Conservation (phyloP, 352 stramenopile species). For the Globisporangium paddicum region DNA sequence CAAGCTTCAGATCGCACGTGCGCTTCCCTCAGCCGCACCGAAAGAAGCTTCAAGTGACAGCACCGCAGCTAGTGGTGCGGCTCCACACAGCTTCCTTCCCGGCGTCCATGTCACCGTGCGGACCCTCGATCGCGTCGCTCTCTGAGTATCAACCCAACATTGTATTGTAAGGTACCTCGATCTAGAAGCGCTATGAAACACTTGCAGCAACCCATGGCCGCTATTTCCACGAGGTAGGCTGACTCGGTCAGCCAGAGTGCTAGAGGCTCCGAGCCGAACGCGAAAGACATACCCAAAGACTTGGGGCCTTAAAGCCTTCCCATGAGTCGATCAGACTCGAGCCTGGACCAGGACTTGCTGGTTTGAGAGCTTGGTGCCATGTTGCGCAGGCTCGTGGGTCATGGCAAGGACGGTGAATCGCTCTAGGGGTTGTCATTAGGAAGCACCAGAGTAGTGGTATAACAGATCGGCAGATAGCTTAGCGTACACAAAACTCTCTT, state of each 20-base stretch:
- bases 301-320: too few relatives aligned
- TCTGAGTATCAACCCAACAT: slow-evolving; percentile 11
- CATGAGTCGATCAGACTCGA: too few relatives aligned
- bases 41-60: slow-evolving; percentile 3
- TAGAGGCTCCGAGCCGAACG: too few relatives aligned
- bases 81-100: neutral
- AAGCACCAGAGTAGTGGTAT: neutral
- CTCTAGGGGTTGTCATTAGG: too few relatives aligned
- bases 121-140: slow-evolving; percentile 30
- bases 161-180: too few relatives aligned
- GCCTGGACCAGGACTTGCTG: neutral
- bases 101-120: slow-evolving; percentile 8
- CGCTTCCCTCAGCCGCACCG: slow-evolving; percentile 13
- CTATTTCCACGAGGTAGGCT: too few relatives aligned
- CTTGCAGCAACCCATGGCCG: too few relatives aligned
- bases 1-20: slow-evolving; percentile 1
- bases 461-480: neutral
- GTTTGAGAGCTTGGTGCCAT: neutral
- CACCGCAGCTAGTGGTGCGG: slow-evolving; percentile 1
- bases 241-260: too few relatives aligned
- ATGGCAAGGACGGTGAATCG: too few relatives aligned
- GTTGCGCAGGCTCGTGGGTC: too few relatives aligned
- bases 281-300: too few relatives aligned
- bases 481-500: neutral
- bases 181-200: too few relatives aligned